Conservation (phyloP, 768 basidiomycete genomes). For the Suillus brevipes region DNA sequence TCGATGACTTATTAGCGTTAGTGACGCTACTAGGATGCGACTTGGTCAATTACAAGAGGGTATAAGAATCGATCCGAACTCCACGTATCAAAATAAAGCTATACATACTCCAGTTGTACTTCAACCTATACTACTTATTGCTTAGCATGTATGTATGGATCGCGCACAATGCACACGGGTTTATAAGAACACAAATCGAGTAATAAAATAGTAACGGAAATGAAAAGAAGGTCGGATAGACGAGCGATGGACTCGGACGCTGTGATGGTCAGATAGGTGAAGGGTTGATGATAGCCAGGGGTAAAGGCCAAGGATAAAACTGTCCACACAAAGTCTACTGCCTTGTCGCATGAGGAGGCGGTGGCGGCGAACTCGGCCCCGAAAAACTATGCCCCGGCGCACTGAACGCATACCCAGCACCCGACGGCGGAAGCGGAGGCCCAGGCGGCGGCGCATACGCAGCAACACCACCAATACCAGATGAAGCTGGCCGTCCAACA, state of each 20-base stretch:
- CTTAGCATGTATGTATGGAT: background rate
- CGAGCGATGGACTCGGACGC: background rate
- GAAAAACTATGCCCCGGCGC: constrained; percentile 27
- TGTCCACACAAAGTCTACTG: background rate
- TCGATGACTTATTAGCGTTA: too few relatives aligned
- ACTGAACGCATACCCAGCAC: constrained; percentile 26
- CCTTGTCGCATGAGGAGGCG: background rate
- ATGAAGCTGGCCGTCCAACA: background rate
- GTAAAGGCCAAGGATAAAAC: background rate
- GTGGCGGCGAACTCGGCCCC: constrained; percentile 2
- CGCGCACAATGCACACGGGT: background rate
- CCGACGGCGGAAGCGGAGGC: constrained; percentile 11
- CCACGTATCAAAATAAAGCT: background rate
- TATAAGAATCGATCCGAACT: background rate
- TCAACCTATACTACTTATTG: background rate
- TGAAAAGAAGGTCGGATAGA: background rate
- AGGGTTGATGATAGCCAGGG: background rate
- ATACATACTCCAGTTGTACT: background rate
- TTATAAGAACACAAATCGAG: constrained; percentile 1
- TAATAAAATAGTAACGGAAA: background rate
- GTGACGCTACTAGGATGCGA: too few relatives aligned
- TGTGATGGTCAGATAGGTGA: background rate
- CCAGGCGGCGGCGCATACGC: constrained; percentile 3
- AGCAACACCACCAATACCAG: background rate
- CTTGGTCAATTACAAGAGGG: background rate